These are phyloP conservation scores for Aureobasidium melanogenum DNA, from an alignment of 2,329 filamentous ascomycete species.

Conservation along the genomic window DNA sequence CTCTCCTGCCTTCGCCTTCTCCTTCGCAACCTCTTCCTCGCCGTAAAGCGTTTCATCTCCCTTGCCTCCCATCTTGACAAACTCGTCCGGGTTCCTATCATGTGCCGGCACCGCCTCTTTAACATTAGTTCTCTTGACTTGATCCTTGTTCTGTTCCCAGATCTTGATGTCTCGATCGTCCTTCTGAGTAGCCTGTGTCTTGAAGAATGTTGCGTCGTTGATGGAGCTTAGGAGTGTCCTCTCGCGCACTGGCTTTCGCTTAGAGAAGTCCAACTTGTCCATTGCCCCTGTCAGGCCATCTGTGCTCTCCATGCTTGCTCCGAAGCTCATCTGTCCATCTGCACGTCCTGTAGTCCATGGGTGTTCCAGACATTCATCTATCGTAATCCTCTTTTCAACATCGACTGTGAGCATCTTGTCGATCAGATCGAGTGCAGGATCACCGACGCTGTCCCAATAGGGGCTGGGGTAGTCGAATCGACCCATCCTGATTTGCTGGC, in stretches of 20 bases:
- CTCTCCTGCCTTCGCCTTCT: not conserved
- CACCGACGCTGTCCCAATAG: conserved; percentile 86
- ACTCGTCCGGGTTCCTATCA: conserved; percentile 59
- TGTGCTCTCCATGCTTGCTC: conserved; percentile 62
- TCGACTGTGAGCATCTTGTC: conserved; percentile 91
- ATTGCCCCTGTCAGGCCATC: conserved; percentile 87
- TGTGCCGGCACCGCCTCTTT: conserved; percentile 36
- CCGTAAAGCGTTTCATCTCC: conserved; percentile 73
- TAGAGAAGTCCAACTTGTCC: conserved; percentile 70
- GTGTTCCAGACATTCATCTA: conserved; percentile 85
- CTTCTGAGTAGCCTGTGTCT: conserved; percentile 45
- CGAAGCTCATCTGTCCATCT: conserved; percentile 16
- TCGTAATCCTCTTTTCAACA: conserved; percentile 70
- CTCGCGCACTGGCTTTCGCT: conserved; percentile 70
- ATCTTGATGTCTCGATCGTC: conserved; percentile 59
- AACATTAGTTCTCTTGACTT: conserved; percentile 16
- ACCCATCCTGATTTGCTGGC: conserved; percentile 81
- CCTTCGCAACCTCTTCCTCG: conserved; percentile 39
- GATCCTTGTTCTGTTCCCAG: conserved; percentile 60
- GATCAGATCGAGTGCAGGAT: conserved; percentile 84
- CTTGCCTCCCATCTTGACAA: conserved; percentile 75
- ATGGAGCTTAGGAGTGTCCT: conserved; percentile 75
- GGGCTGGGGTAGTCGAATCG: conserved; percentile 92
- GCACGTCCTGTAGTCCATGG: conserved; percentile 63
- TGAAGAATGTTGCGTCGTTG: conserved; percentile 61